phyloP scores from a whole-genome alignment of 148 eudicot genomes.

The Vaccinium corymbosum region DNA sequence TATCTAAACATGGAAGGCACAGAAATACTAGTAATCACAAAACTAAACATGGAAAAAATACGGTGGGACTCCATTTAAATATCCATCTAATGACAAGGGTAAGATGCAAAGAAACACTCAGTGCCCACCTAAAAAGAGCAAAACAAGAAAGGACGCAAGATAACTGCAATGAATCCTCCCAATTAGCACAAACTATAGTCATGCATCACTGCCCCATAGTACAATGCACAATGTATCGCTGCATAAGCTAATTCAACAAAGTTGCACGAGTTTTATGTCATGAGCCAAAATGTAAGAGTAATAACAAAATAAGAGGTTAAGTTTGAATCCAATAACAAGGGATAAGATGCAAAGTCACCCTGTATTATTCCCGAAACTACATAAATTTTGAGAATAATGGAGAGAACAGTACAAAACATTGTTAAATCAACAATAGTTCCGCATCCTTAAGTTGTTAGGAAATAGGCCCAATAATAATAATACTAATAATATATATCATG shows the following conservation, averaged over 20 bases:
- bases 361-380: neutral
- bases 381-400: neutral
- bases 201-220: neutral
- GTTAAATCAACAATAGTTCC: neutral
- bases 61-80: neutral
- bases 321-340: neutral
- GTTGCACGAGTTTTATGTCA: neutral
- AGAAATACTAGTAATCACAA: neutral
- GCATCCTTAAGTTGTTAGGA: neutral
- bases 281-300: neutral
- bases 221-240: neutral
- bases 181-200: neutral
- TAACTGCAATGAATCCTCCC: constrained; percentile 1
- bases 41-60: neutral
- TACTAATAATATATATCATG: neutral
- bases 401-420: neutral
- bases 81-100: neutral
- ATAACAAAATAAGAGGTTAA: neutral
- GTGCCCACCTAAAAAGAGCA: neutral
- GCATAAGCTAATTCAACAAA: neutral
- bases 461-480: neutral
- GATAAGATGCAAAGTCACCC: neutral
- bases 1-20: neutral
- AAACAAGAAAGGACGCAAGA: neutral
- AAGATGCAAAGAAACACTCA: neutral